Evolutionary conservation across 225 moss, liverwort and hornwort species (phyloP), one percentile per base, ranked within the genome.

Genomic region (Bryum argenteum): DNA sequence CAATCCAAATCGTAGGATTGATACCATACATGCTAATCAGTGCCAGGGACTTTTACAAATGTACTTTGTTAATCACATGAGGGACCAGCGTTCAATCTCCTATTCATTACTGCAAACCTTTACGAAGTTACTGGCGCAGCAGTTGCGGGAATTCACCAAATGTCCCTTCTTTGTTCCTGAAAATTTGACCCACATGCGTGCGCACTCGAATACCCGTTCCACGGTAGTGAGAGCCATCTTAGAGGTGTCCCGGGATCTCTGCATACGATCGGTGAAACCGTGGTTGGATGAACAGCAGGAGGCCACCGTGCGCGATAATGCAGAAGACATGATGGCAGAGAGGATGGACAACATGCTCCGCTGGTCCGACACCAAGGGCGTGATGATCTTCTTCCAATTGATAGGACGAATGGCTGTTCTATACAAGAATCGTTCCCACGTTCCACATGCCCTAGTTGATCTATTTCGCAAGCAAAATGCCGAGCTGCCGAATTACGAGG

Each of bases 251-350:
- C 73, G 76, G 14, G 81, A 87, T 24, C 83, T 87, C 28, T 76
- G 62, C 7, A 73, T 70, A 16, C 77, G 83, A 22, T 83, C 87
- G 42, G 78, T 87, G 28, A 87, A 84, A 61, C 78, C 76, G 59
- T 87, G 87, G 87, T 78, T 87, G 11, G 84, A 87, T 75, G 78
- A 78, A 52, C 87, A 87, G 44, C 87, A 80, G 69, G 77, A 83
- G 57, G 20, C 70, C 38, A 70, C 48, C 43, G 48, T 57, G 22
- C 64, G 68, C 18, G 54, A 41, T 18, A 73, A 69, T 17, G 51
- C 81, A 20, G 76, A 76, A 53, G 72, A 71, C 19, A 55, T 76
- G 61, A 87, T 87, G 83, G 66, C 72, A n/a, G 70, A 75, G 53
- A 75, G 87, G 75, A 77, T 87, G 77, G 67, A 84, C 43, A 78